phyloP scores from a whole-genome alignment of 352 stramenopile genomes.

The Phytophthora megakarya region DNA sequence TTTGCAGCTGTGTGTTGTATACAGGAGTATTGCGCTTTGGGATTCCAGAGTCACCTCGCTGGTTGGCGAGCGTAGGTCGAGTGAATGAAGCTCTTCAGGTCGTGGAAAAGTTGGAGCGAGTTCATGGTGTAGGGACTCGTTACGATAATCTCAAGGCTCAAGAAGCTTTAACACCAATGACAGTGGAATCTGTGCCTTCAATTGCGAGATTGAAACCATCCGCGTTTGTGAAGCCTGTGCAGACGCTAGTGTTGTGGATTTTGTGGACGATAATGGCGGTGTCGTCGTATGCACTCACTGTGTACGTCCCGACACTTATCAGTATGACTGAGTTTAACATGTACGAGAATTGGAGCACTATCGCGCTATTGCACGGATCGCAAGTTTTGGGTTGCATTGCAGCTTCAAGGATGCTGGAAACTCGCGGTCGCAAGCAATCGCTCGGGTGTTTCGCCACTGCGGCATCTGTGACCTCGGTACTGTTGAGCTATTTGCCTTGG shows the following conservation, averaged over 20 bases:
- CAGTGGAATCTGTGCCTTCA: neutral
- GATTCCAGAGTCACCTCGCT: constrained; percentile 43
- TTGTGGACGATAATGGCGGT: constrained; percentile 40
- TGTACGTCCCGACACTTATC: constrained; percentile 39
- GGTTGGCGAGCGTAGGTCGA: constrained; percentile 33
- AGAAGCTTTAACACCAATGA: constrained; percentile 7
- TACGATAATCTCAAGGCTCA: constrained; percentile 24
- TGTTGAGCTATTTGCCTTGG: constrained; percentile 40
- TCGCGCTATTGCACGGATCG: constrained; percentile 21
- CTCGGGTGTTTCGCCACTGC: constrained; percentile 16
- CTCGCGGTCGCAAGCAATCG: constrained; percentile 25
- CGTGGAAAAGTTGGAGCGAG: constrained; percentile 37
- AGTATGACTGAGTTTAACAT: constrained; percentile 44
- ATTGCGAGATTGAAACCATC: constrained; percentile 4
- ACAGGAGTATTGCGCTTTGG: constrained; percentile 21
- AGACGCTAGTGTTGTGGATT: constrained; percentile 36
- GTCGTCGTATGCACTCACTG: constrained; percentile 41
- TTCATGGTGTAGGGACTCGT: neutral
- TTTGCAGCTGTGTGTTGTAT: constrained; percentile 30
- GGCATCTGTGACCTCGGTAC: constrained; percentile 11
- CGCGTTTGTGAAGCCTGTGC: constrained; percentile 1
- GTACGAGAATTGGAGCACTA: constrained; percentile 34
- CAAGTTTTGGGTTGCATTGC: constrained; percentile 28
- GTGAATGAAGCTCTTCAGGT: constrained; percentile 23
- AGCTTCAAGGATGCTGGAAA: constrained; percentile 25